Percentiles rank a stretch among this genome's conserved stretches.
Evolutionary conservation across 176 grass and related monocot species (phyloP).

Genomic region (Alopecurus myosuroides): DNA sequence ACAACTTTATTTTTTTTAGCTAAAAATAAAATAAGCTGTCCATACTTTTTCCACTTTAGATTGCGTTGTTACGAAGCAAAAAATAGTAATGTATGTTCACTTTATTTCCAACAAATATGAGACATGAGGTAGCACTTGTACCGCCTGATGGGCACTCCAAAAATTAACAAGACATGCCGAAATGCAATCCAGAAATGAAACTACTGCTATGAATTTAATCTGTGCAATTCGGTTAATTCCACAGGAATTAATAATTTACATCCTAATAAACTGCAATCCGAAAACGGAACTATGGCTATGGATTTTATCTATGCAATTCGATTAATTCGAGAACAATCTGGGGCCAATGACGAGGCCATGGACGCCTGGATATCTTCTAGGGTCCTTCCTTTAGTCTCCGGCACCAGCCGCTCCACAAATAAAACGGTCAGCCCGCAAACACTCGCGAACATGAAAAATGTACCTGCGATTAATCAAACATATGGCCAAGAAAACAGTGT

Average conservation of each 20-base stretch:
- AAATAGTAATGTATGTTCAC: too few species aligned
- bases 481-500: too few species aligned
- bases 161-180: background rate
- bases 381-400: conserved; percentile 78
- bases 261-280: too few species aligned
- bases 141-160: background rate
- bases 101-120: too few species aligned
- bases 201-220: background rate
- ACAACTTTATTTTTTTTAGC: too few species aligned
- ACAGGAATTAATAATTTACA: too few species aligned
- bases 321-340: background rate
- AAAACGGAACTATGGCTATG: background rate
- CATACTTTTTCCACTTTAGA: too few species aligned
- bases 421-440: conserved; percentile 51
- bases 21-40: too few species aligned
- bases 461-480: conserved; percentile 23
- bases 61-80: too few species aligned
- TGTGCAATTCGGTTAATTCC: background rate
- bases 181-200: background rate
- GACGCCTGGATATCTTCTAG: conserved; percentile 83
- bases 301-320: background rate
- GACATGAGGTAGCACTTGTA: too few species aligned
- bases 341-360: conserved; percentile 36
- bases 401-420: conserved; percentile 67
- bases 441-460: conserved; percentile 70